These are phyloP conservation scores for Solanum acaule DNA, from an alignment of 257 asterid genomes.

Conservation along the genomic window DNA sequence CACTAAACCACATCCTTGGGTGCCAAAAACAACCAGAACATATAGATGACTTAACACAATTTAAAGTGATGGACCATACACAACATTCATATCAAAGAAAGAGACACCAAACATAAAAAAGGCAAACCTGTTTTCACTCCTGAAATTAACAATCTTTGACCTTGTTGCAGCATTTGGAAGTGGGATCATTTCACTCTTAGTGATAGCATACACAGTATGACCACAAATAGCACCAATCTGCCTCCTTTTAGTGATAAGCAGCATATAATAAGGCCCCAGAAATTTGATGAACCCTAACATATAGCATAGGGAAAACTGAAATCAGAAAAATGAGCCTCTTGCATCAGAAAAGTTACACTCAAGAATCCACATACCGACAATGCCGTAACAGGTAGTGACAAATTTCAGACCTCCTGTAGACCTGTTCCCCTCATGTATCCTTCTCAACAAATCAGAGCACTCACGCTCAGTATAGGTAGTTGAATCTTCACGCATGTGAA, in stretches of 20 bases:
- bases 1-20: background rate
- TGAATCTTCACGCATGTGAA: slow-evolving; percentile 73
- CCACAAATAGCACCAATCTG: slow-evolving; percentile 88
- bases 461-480: slow-evolving; percentile 69
- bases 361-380: slow-evolving; percentile 60
- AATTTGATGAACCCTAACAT: slow-evolving; percentile 81
- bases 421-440: slow-evolving; percentile 85
- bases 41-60: background rate
- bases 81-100: background rate
- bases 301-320: slow-evolving; percentile 1
- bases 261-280: slow-evolving; percentile 88
- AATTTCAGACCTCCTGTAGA: slow-evolving; percentile 85
- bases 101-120: background rate
- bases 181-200: slow-evolving; percentile 75
- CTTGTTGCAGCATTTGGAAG: slow-evolving; percentile 63
- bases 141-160: slow-evolving; percentile 45
- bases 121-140: slow-evolving; percentile 71
- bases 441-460: slow-evolving; percentile 84
- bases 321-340: slow-evolving; percentile 1
- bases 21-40: background rate
- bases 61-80: background rate
- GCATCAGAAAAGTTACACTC: background rate
- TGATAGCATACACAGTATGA: slow-evolving; percentile 65
- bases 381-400: slow-evolving; percentile 93
- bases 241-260: slow-evolving; percentile 86